Evolutionary conservation across 495 filamentous ascomycete species (phyloP), one percentile per base, ranked within the genome.

Genomic region (Tuber microsphaerosporum): DNA sequence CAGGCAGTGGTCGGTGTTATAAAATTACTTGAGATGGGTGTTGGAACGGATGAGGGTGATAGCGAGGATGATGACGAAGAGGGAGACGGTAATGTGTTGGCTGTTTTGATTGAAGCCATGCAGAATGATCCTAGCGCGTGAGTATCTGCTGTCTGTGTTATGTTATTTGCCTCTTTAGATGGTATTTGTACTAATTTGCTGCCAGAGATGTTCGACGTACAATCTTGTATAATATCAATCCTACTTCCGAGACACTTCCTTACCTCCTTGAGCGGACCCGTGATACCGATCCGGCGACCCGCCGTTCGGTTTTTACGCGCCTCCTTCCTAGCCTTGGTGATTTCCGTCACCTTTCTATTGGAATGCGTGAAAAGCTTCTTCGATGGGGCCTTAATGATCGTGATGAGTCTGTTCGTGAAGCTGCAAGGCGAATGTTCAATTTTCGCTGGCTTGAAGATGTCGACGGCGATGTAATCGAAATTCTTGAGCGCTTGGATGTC

Each of bases 391-490:
- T 99, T 56, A 90, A 94, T 44, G 95, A 99, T 83, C 89, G 95
- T 79, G 96, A 99, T 79, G 94, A 98, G 79, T 93, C 91, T 79
- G 95, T 98, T 44, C 90, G 94, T 43, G 94, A 97, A 83, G 94
- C 96, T 2, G 93, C 95, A 2, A 91, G 90, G 17, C 91, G 93
- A 69, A 86, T 98, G 68, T 99, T 98, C 85, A 91, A 91, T 75
- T 94, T 97, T 83, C 89, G 93, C 8, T 99, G 95, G 95, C 92
- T 99, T 74, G 94, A 97, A 81, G 93, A 97, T 82, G 95, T 93
- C 81, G 93, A 92, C 7, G 90, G 91, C 5, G 89, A 88, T 51
- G 87, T 99, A 10, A 87, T 96, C 1, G 96, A 98, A 83, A 87
- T 99, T 0, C 86, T 99, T 41, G 95, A 99, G 84, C 91, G 95